phyloP scores from a whole-genome alignment of 2,329 filamentous ascomycete genomes.

The Cladophialophora yegresii region DNA sequence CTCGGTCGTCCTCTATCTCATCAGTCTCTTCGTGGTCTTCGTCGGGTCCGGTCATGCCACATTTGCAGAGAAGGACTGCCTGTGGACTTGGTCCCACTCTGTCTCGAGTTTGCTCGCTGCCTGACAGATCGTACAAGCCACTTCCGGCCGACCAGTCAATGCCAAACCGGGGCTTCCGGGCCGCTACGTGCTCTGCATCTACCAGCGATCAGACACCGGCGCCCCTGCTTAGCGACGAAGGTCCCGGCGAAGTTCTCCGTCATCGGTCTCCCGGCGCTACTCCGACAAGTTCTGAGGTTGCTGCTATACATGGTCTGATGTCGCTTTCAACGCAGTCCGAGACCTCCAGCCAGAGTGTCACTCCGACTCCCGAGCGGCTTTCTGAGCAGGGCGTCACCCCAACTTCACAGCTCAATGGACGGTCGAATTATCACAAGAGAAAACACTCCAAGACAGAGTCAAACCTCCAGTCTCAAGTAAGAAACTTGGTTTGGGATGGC shows the following conservation, averaged over 20 bases:
- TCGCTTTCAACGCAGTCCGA: conserved; percentile 27
- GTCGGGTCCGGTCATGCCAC: conserved; percentile 18
- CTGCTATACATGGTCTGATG: conserved; percentile 25
- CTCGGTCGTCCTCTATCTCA: conserved; percentile 55
- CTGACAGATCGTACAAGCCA: conserved; percentile 11
- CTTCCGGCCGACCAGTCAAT: neutral
- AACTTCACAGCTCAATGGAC: neutral
- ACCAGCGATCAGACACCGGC: conserved; percentile 2
- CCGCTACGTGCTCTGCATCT: neutral
- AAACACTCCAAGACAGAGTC: conserved; percentile 26
- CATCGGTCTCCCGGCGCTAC: neutral
- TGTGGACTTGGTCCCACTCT: conserved; percentile 22
- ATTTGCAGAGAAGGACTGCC: conserved; percentile 2
- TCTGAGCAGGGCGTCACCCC: conserved; percentile 4
- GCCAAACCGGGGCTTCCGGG: neutral
- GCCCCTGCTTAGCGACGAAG: conserved; percentile 12
- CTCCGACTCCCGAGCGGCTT: conserved; percentile 26
- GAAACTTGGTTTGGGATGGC: conserved; percentile 5
- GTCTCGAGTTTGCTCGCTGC: conserved; percentile 17
- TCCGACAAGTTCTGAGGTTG: conserved; percentile 22
- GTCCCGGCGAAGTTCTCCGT: conserved; percentile 17
- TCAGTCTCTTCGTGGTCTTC: conserved; percentile 44
- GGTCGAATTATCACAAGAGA: conserved; percentile 31
- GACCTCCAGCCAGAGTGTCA: conserved; percentile 30
- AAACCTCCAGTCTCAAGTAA: conserved; percentile 26